phyloP scores from a whole-genome alignment of 2,329 filamentous ascomycete genomes.

The Pleomassaria siparia region DNA sequence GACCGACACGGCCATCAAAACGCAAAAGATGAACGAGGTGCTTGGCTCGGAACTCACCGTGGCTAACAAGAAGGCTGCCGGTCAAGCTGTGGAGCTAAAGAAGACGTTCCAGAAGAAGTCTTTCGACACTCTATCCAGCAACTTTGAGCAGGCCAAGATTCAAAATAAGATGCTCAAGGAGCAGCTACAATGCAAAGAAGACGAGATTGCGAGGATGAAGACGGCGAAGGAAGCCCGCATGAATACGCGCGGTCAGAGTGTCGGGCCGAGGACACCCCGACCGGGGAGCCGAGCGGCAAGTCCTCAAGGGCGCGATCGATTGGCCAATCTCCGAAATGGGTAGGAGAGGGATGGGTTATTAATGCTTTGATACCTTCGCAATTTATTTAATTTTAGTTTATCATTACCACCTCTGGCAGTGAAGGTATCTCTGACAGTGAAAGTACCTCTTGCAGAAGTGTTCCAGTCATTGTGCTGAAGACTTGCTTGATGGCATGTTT shows the following conservation, averaged over 20 bases:
- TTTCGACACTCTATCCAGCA: no score
- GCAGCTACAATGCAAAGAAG: constrained; percentile 21
- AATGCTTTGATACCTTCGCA: no score
- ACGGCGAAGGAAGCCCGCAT: constrained; percentile 13
- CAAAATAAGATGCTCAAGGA: constrained; percentile 15
- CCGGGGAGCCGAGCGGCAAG: constrained; percentile 1
- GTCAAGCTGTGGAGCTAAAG: constrained; percentile 20
- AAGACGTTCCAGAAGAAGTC: constrained; percentile 18
- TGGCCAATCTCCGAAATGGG: constrained; percentile 2
- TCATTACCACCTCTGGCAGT: no score
- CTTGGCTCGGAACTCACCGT: constrained; percentile 16
- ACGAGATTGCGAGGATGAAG: constrained; percentile 24
- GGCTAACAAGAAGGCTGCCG: constrained; percentile 13
- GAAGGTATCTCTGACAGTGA: no score
- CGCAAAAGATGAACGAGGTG: constrained; percentile 9
- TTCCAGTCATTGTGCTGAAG: no score
- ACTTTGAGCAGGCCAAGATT: no score
- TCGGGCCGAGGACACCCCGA: not conserved
- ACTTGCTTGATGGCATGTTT: no score
- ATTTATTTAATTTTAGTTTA: no score
- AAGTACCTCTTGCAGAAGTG: no score
- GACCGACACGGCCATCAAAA: constrained; percentile 13
- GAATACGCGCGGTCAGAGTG: not conserved
- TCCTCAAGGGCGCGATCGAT: not conserved
- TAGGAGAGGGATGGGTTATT: no score